These are phyloP conservation scores for Ganoderma meredithae DNA, from an alignment of 1,284 basidiomycete species.

Conservation along the genomic window DNA sequence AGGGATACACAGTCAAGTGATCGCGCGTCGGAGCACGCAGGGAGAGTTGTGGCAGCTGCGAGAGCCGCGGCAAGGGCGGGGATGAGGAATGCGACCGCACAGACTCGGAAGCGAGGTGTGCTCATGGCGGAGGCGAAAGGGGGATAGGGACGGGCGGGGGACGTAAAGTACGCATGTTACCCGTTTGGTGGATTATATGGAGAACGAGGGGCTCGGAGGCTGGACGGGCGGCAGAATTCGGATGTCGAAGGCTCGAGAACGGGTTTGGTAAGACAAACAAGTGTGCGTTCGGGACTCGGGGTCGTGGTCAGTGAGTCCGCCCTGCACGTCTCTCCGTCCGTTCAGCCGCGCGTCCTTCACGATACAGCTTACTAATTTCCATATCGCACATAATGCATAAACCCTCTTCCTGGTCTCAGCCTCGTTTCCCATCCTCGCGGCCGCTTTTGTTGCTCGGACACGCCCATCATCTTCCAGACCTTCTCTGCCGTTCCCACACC, in stretches of 20 bases:
- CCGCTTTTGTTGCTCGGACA: not conserved
- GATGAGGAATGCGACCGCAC: constrained; percentile 42
- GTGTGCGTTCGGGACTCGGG: constrained; percentile 17
- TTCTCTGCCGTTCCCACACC: not conserved
- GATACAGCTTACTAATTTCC: constrained; percentile 25
- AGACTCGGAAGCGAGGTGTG: constrained; percentile 34
- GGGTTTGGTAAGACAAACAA: constrained; percentile 28
- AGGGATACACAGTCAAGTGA: constrained; percentile 28
- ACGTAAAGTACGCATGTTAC: constrained; percentile 20
- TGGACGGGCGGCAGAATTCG: constrained; percentile 33
- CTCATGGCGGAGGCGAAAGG: constrained; percentile 41
- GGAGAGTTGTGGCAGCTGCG: constrained; percentile 35
- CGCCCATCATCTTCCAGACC: not conserved
- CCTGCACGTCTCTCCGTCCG: constrained; percentile 20
- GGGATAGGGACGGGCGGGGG: constrained; percentile 32
- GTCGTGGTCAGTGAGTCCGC: constrained; percentile 9
- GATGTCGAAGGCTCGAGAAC: constrained; percentile 35
- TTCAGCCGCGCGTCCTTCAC: constrained; percentile 16
- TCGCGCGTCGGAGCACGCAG: constrained; percentile 13
- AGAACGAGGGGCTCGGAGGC: constrained; percentile 22
- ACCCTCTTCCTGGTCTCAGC: not conserved
- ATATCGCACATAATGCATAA: constrained; percentile 5
- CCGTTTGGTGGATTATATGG: constrained; percentile 24
- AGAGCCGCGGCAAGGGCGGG: constrained; percentile 40
- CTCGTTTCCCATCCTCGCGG: not conserved